Conservation (phyloP, 768 basidiomycete genomes). For the Mycena floridula region DNA sequence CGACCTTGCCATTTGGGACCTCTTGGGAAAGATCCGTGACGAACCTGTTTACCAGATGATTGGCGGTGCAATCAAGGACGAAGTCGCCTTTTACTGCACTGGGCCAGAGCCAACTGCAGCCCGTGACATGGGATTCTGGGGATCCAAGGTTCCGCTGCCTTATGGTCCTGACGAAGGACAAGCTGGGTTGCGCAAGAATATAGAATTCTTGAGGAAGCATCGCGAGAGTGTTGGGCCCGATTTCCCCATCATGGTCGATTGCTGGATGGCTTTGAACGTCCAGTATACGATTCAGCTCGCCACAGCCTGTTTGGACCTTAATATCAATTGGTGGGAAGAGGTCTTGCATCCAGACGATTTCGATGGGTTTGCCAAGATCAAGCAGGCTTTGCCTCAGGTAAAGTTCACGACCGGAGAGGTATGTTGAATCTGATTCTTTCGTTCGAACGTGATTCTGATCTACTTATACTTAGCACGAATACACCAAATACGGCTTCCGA, state of each 20-base stretch:
- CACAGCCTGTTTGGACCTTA: conserved; percentile 19
- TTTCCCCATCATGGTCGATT: conserved; percentile 21
- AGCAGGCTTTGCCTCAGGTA: conserved; percentile 22
- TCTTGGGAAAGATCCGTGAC: conserved; percentile 21
- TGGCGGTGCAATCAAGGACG: conserved; percentile 23
- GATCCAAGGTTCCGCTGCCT: conserved; percentile 23
- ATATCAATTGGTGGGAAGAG: conserved; percentile 27
- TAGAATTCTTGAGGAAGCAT: conserved; percentile 21
- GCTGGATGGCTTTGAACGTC: conserved; percentile 23
- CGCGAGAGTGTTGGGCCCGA: conserved; percentile 22
- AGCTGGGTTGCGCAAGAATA: conserved; percentile 21
- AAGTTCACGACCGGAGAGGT: conserved; percentile 26
- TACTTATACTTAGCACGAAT: too few species aligned
- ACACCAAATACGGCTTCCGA: conserved; percentile 25
- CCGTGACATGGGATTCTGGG: conserved; percentile 22
- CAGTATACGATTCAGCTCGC: conserved; percentile 26
- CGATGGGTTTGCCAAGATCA: conserved; percentile 20
- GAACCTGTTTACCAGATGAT: conserved; percentile 27
- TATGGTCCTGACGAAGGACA: conserved; percentile 23
- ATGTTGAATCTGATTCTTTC: too few species aligned
- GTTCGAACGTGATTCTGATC: too few species aligned
- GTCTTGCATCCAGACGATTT: conserved; percentile 23
- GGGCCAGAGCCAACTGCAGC: conserved; percentile 20
- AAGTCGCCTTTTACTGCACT: conserved; percentile 22
- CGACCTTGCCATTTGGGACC: conserved; percentile 25